A percentile compares a stretch with the other conserved stretches of the same genome.
Evolutionary conservation across 2,329 filamentous ascomycete genomes (phyloP).

Genomic region (Xylaria multiplex): DNA sequence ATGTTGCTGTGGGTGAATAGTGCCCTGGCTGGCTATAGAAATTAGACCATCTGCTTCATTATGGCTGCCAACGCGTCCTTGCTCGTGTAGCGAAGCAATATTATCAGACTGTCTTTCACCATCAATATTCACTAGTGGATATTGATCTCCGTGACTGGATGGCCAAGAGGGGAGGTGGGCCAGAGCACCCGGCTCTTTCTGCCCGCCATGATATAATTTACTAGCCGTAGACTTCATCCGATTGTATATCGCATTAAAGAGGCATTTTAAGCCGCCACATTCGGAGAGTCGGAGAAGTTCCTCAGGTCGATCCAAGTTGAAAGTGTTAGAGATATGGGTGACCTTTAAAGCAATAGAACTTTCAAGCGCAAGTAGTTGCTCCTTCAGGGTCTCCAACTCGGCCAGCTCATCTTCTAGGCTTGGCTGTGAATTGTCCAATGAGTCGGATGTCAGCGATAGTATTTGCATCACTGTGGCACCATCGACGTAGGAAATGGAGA

Average conservation of each 20-base stretch:
- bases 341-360: conserved; percentile 57
- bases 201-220: conserved; percentile 45
- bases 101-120: not conserved
- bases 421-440: conserved; percentile 9
- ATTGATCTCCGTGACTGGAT: conserved; percentile 36
- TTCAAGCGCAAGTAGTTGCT: conserved; percentile 55
- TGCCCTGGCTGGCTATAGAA: conserved; percentile 6
- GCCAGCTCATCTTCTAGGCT: conserved; percentile 56
- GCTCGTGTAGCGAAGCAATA: conserved; percentile 8
- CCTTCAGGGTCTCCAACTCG: conserved; percentile 56
- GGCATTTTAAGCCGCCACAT: conserved; percentile 57
- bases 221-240: conserved; percentile 53
- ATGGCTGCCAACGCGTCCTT: conserved; percentile 7
- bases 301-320: conserved; percentile 47
- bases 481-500: conserved; percentile 56
- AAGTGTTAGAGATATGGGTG: conserved; percentile 51
- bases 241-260: conserved; percentile 53
- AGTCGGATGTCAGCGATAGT: conserved; percentile 37
- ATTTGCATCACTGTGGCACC: conserved; percentile 49
- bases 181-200: not conserved
- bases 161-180: conserved; percentile 39
- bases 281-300: conserved; percentile 44
- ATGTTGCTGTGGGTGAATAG: not conserved
- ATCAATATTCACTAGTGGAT: conserved; percentile 37
- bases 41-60: conserved; percentile 4